Base-by-base conservation (phyloP, 2,329 filamentous ascomycete genomes). In the Penicillium paneum region DNA sequence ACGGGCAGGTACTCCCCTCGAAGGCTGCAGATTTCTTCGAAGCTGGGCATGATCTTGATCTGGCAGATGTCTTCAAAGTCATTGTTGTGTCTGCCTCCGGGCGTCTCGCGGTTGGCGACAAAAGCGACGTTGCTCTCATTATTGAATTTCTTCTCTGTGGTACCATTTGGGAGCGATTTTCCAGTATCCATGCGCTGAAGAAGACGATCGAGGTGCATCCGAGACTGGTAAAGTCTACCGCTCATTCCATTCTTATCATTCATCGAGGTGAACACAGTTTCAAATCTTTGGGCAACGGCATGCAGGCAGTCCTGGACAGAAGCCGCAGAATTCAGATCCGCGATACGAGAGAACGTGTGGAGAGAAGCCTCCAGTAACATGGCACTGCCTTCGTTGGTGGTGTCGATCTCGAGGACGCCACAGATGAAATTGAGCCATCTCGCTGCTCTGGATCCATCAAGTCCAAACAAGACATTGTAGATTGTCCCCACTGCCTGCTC, bases 381-480 rank as follows among this genome's bases (percentile, higher is more conserved):
- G 2, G 35, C 38, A 8, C 49, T 42, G 15, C 36, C 42, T 32
- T 52, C 38, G 17, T 42, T 32, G 12, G 41, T 41, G 11, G 24
- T 34, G 17, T 31, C 39, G 26, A 38, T 58, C 43, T 38, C 56
- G 34, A 68, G 60, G 40, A 58, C 63, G 31, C 51, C 62, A 31
- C 60, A 59, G 41, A 64, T 62, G 39, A 60, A 72, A 5, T 47
- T 52, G 46, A 78, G 75, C 24, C 79, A 60, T 1, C 52, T 52
- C 12, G 71, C 63, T 15, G 67, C 72, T 56, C 73, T 70, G 8
- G 57, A 63, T 29, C 77, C 77, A 38, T 66, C 65, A n/a, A 65
- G 48, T 3, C 77, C 76, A 51, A 71, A 79, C 11, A 80, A 60
- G 58, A 73, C 72, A 31, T 72, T 78, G 64, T 74, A 78, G 24